Conservation (phyloP, 768 basidiomycete species). For the Boletales sp. region DNA sequence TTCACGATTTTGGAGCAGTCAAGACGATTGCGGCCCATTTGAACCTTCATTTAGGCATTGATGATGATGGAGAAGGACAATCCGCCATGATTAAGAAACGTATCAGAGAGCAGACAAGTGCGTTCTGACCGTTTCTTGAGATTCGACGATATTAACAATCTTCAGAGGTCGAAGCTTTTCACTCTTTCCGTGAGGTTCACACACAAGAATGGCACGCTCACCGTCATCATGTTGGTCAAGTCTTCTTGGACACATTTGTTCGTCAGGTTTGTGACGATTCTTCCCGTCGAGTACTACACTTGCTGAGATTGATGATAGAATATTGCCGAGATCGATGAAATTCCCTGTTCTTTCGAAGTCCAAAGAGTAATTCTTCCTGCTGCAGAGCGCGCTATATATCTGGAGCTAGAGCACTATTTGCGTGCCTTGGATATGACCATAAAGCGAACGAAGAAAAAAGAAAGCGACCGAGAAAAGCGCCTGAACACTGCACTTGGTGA, state of each 20-base stretch:
- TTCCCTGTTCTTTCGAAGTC: conserved; percentile 67
- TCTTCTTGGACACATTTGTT: conserved; percentile 77
- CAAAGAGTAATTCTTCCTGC: conserved; percentile 76
- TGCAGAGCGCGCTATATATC: conserved; percentile 90
- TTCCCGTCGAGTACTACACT: not conserved
- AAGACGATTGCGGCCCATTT: conserved; percentile 90
- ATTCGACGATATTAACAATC: conserved; percentile 14
- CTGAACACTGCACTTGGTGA: conserved; percentile 84
- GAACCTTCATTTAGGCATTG: conserved; percentile 85
- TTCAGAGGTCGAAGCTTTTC: conserved; percentile 85
- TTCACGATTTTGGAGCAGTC: conserved; percentile 84
- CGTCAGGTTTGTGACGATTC: conserved; percentile 58
- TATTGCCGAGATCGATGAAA: conserved; percentile 95
- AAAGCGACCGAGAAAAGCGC: conserved; percentile 86
- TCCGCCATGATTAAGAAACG: conserved; percentile 77
- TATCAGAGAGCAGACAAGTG: conserved; percentile 80
- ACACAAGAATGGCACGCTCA: conserved; percentile 90
- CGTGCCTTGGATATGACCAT: conserved; percentile 85
- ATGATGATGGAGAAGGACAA: conserved; percentile 81
- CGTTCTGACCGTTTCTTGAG: conserved; percentile 11
- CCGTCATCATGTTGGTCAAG: conserved; percentile 78
- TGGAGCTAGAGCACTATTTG: conserved; percentile 91
- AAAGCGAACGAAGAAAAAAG: conserved; percentile 59
- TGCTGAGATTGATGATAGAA: conserved; percentile 49
- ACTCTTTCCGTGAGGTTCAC: conserved; percentile 94